Conservation (phyloP, 2,329 filamentous ascomycete species). For the Thelonectria discophora region DNA sequence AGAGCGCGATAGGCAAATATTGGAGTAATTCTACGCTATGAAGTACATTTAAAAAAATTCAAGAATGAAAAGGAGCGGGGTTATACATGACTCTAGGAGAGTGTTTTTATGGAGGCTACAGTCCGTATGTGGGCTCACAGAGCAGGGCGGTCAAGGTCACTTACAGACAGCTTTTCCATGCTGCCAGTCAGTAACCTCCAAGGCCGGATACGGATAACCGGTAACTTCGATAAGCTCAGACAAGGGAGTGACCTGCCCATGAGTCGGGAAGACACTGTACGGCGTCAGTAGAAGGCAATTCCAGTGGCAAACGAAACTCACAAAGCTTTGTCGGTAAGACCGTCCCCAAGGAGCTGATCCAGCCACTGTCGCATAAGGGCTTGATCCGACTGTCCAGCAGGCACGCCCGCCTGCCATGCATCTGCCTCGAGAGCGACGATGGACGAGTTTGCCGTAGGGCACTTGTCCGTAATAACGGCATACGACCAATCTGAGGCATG, state of each 20-base stretch:
- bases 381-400: slow-evolving; percentile 9
- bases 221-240: slow-evolving; percentile 19
- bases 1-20: no score
- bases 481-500: slow-evolving; percentile 27
- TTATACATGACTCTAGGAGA: no score
- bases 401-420: slow-evolving; percentile 15
- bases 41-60: no score
- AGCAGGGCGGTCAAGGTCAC: not conserved
- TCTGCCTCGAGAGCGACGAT: slow-evolving; percentile 19
- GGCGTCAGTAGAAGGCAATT: not conserved
- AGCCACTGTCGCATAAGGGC: slow-evolving; percentile 21
- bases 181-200: slow-evolving; percentile 6
- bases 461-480: slow-evolving; percentile 19
- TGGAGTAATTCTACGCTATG: no score
- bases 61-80: no score
- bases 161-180: not conserved
- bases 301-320: not conserved
- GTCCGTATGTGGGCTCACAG: no score
- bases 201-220: slow-evolving; percentile 12
- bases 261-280: slow-evolving; percentile 1
- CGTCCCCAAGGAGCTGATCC: slow-evolving; percentile 10
- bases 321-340: slow-evolving; percentile 4
- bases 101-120: no score
- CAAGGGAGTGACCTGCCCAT: slow-evolving; percentile 3
- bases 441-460: slow-evolving; percentile 12